Evolutionary conservation across 2,329 filamentous ascomycete species (phyloP), one percentile per base, ranked within the genome.

Genomic region (Ascochyta rabiei): DNA sequence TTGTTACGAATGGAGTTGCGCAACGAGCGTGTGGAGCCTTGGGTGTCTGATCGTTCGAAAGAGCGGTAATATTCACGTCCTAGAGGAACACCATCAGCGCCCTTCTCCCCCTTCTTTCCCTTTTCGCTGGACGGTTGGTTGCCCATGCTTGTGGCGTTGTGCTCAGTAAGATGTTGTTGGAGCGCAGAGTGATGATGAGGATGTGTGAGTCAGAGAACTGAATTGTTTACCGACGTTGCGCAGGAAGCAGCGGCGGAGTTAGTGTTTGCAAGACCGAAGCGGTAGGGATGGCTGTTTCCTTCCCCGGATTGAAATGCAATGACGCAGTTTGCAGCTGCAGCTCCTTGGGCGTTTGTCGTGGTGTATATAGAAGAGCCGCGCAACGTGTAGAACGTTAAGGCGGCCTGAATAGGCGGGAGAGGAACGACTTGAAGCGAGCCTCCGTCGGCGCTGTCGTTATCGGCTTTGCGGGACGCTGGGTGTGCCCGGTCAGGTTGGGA

Each of bases 1-100:
- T 97, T 97, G 59, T 91, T 96, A 57, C 91, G 85, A 64, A 98
- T 84, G 8, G 84, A 84, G 34, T 87, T 89, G 64, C 90, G 86
- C 75, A 97, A 87, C 4, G 93, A 97, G 62, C 92, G 89, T 28
- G 89, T 86, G 6, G 92, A 97, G 63, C 96, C 93, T 74, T 93
- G 93, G 24, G 93, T 98, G 73, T 98, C 93, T 52, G 92, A 91
- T 73, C 89, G 89, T 78, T 88, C 90, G 74, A 98, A 93, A 24
- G 93, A 96, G 24, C 93, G 93, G 75, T 95, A 96, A 61, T 73
- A 71, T 50, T 75, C 73, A 26, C 91, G 90, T 75, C 91, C 89
- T 55, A 97, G 80, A 57, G 84, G 81, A 33, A 89, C 86, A 61
- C 78, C 79, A 53, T 79, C 78, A 55, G 76, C 73, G 46, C 79